These are phyloP conservation scores for Cercophora samala DNA, from an alignment of 495 filamentous ascomycete genomes.

Conservation along the genomic window DNA sequence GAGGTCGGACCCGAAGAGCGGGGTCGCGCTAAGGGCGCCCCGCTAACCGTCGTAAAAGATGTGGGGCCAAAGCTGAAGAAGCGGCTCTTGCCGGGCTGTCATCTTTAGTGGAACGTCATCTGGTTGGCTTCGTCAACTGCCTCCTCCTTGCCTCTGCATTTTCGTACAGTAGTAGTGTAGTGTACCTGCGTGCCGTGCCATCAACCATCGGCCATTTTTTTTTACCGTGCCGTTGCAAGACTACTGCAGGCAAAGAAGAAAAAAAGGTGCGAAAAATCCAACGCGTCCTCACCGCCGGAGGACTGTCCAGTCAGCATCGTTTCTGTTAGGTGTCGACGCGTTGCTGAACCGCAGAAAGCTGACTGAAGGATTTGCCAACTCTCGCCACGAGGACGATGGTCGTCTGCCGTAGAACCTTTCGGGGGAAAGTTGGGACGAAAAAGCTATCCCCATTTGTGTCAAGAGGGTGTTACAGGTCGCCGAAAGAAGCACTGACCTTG, in stretches of 20 bases:
- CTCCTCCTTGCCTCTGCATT: constrained; percentile 13
- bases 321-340: neutral
- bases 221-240: neutral
- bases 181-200: neutral
- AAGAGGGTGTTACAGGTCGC: constrained; percentile 1
- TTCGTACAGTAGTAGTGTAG: too few relatives aligned
- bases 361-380: neutral
- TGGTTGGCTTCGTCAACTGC: neutral
- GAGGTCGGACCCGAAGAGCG: constrained; percentile 7
- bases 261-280: neutral
- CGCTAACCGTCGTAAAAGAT: neutral
- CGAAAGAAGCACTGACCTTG: constrained; percentile 9
- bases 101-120: neutral
- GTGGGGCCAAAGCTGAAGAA: constrained; percentile 6
- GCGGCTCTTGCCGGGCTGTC: constrained; percentile 1
- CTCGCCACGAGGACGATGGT: neutral
- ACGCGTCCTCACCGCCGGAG: constrained; percentile 9
- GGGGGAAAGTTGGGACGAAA: neutral
- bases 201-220: neutral
- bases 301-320: neutral
- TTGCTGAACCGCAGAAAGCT: neutral
- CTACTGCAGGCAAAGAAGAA: neutral
- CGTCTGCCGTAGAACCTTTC: neutral
- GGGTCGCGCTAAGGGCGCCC: constrained; percentile 3
- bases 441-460: constrained; percentile 1